These are phyloP conservation scores for Diophrys sp. DNA, from an alignment of 73 alveolate genomes.

Conservation along the genomic window DNA sequence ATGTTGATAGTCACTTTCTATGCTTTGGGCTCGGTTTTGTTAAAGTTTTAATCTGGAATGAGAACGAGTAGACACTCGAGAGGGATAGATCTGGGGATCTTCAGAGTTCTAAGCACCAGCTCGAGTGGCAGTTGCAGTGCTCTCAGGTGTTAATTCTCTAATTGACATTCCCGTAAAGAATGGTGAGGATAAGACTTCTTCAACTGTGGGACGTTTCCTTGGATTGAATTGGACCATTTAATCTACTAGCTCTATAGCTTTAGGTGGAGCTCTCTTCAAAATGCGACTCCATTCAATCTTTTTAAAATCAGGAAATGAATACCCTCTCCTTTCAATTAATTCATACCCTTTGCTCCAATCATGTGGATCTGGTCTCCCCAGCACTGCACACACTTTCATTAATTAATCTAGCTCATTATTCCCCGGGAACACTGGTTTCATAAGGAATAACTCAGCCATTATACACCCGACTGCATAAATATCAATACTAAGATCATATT, in stretches of 20 bases:
- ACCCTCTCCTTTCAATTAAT: conserved; percentile 13
- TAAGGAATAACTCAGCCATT: conserved; percentile 89
- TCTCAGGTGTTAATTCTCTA: background rate
- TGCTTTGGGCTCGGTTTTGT: background rate
- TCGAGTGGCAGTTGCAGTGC: background rate
- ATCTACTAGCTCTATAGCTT: conserved; percentile 88
- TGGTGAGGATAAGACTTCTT: conserved; percentile 82
- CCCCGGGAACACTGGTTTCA: conserved; percentile 89
- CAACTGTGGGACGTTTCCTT: conserved; percentile 90
- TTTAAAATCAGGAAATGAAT: conserved; percentile 8
- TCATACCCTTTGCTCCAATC: conserved; percentile 23
- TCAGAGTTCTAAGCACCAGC: background rate
- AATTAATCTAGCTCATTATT: conserved; percentile 85
- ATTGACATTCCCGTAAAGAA: conserved; percentile 21
- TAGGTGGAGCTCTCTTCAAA: conserved; percentile 36
- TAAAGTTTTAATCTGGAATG: background rate
- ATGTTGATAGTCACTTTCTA: background rate
- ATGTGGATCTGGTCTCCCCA: conserved; percentile 88
- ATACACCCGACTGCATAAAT: conserved; percentile 96
- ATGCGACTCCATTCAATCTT: conserved; percentile 4
- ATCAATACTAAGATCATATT: conserved; percentile 94
- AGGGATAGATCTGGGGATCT: too few relatives aligned
- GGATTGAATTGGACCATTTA: conserved; percentile 97
- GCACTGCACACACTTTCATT: conserved; percentile 87
- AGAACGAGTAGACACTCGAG: background rate